A percentile compares a stretch with the other conserved stretches of the same genome.
Evolutionary conservation across 345 rosid species (phyloP).

Genomic region (Rhodomyrtus tomentosa): DNA sequence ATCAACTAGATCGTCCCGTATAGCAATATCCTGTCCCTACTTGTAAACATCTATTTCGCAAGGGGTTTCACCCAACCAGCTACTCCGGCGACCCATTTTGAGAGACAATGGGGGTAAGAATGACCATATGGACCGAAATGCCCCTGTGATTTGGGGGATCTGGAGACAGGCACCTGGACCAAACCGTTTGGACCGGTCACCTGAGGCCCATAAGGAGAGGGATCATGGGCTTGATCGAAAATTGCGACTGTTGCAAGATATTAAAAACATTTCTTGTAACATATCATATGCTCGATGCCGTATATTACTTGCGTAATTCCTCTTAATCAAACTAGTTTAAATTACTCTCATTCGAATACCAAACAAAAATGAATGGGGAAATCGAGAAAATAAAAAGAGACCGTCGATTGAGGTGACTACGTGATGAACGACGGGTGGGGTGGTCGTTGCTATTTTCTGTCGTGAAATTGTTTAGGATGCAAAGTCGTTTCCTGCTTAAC

Average conservation of each 20-base stretch:
- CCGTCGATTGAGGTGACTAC: background rate
- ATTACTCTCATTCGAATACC: background rate
- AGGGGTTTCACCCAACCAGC: background rate
- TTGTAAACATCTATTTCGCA: background rate
- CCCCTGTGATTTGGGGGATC: too few relatives aligned
- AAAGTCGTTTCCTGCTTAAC: background rate
- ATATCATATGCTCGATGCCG: too few relatives aligned
- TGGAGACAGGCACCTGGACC: background rate
- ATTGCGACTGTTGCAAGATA: background rate
- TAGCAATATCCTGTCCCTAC: background rate
- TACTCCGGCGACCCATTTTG: background rate
- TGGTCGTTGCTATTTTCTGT: background rate
- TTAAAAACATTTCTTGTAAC: background rate
- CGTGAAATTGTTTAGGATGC: background rate
- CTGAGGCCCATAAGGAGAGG: background rate
- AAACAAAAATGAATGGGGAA: background rate
- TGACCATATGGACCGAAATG: background rate
- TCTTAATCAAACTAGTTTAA: background rate
- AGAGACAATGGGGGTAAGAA: background rate
- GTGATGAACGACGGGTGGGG: background rate
- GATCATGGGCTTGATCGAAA: background rate
- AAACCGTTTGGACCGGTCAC: background rate
- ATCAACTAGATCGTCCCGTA: background rate
- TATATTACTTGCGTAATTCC: background rate
- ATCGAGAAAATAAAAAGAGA: too few relatives aligned